Base-by-base conservation (phyloP, 345 rosid genomes). In the Populus simonii region DNA sequence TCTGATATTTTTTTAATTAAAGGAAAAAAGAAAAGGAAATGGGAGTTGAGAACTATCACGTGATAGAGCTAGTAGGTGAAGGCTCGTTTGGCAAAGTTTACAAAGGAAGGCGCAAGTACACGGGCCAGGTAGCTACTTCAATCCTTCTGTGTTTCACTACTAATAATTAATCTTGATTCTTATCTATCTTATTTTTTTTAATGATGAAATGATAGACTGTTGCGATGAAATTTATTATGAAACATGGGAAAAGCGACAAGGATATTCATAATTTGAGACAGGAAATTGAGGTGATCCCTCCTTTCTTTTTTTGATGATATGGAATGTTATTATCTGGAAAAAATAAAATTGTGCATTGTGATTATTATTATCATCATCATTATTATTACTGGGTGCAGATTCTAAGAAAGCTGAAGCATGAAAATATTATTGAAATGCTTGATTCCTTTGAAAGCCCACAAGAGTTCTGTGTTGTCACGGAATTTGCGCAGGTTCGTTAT, bases 401-500 rank as follows among this genome's bases (percentile, higher is more conserved):
- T 85, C 81, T 96, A 73, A 85, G 97, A 79, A 96, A 93, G 90
- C 84, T 96, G 82, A 92, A 93, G 90, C 99, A 96, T 82, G 93
- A 85, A 81, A 96, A 96, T 80, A 93, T 96, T 25, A 96, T 96
- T 63, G 89, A 88, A 87, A 96, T 96, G 99, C 94, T 96, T 13
- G 99, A 96, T 86, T 93, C 98, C 23, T 96, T 96, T 76, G 99
- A 96, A 77, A 96, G 89, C 83, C 92, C 90, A 23, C 90, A 92
- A 78, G 99, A 96, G 84, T 96, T 96, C 73, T 96, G 99, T 76
- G 99, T 96, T 36, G 98, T 96, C 72, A 96, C 99, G 1, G 99
- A 96, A 83, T 93, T 96, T 85, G 99, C 96, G 15, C 99, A 96
- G 81, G 99, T 93, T 83, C 17, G 31, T 63, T 69, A 47, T 74